phyloP scores from a whole-genome alignment of 805 yeast species.

The Ascoidea asiatica region DNA sequence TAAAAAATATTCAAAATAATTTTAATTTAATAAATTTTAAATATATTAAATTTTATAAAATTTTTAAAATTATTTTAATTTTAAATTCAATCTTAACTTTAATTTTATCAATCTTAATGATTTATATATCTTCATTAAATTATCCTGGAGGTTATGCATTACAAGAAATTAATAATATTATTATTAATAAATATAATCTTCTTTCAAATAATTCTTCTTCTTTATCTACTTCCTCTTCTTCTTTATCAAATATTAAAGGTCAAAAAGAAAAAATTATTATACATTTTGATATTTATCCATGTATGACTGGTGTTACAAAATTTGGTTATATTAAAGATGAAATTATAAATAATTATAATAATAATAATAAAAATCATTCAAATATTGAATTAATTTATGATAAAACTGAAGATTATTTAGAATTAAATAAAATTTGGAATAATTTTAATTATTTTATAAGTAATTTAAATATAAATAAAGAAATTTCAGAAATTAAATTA shows the following conservation, averaged over 20 bases:
- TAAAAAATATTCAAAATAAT: slow-evolving; percentile 19
- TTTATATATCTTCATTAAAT: slow-evolving; percentile 54
- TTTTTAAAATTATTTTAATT: slow-evolving; percentile 12
- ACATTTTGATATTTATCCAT: slow-evolving; percentile 68
- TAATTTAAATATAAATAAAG: slow-evolving; percentile 14
- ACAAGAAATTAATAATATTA: slow-evolving; percentile 30
- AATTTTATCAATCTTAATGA: slow-evolving; percentile 33
- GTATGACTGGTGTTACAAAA: slow-evolving; percentile 77
- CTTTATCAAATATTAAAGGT: slow-evolving; percentile 9
- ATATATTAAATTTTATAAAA: slow-evolving; percentile 10
- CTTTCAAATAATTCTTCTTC: slow-evolving; percentile 7
- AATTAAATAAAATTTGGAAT: slow-evolving; percentile 28
- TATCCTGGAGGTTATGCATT: slow-evolving; percentile 88
- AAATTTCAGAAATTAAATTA: slow-evolving; percentile 1
- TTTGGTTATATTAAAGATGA: slow-evolving; percentile 60
- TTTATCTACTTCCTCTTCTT: not conserved
- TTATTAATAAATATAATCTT: slow-evolving; percentile 13
- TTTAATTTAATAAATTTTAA: slow-evolving; percentile 8
- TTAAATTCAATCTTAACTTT: slow-evolving; percentile 22
- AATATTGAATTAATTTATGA: slow-evolving; percentile 41
- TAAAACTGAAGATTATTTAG: slow-evolving; percentile 46
- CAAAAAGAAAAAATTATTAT: slow-evolving; percentile 29
- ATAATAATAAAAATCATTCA: slow-evolving; percentile 10
- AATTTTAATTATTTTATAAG: slow-evolving; percentile 39
- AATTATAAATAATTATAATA: too few species aligned